Conservation (phyloP, 805 yeast species). For the Kazachstania taianensis region DNA sequence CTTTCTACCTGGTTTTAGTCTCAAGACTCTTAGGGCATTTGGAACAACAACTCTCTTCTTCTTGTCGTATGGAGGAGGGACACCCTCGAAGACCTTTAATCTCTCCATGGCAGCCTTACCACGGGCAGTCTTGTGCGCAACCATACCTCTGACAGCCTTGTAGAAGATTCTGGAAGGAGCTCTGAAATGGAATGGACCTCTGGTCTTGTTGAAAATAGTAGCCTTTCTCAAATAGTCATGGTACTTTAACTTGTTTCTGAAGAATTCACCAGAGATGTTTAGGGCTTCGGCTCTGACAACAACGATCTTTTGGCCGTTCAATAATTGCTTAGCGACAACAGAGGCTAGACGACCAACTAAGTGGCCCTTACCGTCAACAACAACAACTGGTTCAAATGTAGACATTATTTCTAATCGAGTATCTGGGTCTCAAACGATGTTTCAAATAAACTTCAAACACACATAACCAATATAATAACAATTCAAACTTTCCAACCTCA, state of each 20-base stretch:
- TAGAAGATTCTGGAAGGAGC: slow-evolving; percentile 99
- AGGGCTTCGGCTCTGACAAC: slow-evolving; percentile 95
- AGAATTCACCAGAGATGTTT: slow-evolving; percentile 99
- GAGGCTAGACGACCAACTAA: slow-evolving; percentile 99
- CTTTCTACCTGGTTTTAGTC: slow-evolving; percentile 99
- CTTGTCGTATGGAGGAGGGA: slow-evolving; percentile 99
- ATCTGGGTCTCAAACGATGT: no score
- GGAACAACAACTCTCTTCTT: slow-evolving; percentile 99
- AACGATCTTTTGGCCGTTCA: slow-evolving; percentile 96
- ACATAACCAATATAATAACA: no score
- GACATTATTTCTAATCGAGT: slow-evolving; percentile 30
- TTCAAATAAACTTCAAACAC: no score
- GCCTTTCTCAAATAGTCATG: slow-evolving; percentile 99
- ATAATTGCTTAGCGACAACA: slow-evolving; percentile 94
- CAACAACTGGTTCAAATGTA: slow-evolving; percentile 93
- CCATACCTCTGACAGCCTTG: slow-evolving; percentile 99
- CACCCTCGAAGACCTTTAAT: slow-evolving; percentile 98
- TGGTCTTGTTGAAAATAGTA: slow-evolving; percentile 95
- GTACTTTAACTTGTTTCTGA: slow-evolving; percentile 99
- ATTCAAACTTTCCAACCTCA: no score
- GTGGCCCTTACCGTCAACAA: slow-evolving; percentile 99
- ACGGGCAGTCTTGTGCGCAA: slow-evolving; percentile 99
- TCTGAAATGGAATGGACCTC: slow-evolving; percentile 99
- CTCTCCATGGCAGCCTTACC: slow-evolving; percentile 99
- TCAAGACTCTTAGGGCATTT: slow-evolving; percentile 96